phyloP scores from a whole-genome alignment of 768 basidiomycete species.

The Xerocomellus amylosporus region DNA sequence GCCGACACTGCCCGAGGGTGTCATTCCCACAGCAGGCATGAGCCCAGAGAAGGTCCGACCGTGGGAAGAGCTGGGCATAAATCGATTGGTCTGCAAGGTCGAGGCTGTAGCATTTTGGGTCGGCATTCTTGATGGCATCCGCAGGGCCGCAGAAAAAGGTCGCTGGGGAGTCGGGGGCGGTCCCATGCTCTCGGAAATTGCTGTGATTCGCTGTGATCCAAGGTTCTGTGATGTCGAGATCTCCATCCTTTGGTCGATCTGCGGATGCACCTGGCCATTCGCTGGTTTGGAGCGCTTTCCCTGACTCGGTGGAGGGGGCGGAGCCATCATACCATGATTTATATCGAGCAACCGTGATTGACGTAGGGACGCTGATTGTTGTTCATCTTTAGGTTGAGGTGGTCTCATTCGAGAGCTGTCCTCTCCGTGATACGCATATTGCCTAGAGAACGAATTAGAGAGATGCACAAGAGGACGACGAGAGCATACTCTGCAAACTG shows the following conservation, averaged over 20 bases:
- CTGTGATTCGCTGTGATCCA: constrained; percentile 23
- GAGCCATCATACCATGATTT: constrained; percentile 32
- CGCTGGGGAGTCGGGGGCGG: constrained; percentile 52
- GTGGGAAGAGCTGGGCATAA: constrained; percentile 29
- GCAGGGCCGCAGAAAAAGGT: constrained; percentile 23
- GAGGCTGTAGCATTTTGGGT: constrained; percentile 13
- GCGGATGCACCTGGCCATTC: constrained; percentile 13
- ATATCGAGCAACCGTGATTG: constrained; percentile 35
- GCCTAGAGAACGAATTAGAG: constrained; percentile 40
- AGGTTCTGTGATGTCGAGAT: constrained; percentile 7
- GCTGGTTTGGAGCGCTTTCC: constrained; percentile 26
- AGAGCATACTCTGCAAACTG: constrained; percentile 47
- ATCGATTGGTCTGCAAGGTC: constrained; percentile 30
- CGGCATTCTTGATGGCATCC: constrained; percentile 27
- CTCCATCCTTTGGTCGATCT: constrained; percentile 11
- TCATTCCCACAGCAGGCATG: constrained; percentile 14
- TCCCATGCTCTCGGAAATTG: constrained; percentile 40
- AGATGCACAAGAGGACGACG: constrained; percentile 5
- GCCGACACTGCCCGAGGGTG: background rate
- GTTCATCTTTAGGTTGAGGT: constrained; percentile 42
- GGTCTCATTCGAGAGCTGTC: constrained; percentile 41
- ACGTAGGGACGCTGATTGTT: constrained; percentile 37
- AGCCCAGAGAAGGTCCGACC: constrained; percentile 21
- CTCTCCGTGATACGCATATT: constrained; percentile 63
- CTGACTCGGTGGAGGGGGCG: constrained; percentile 27